phyloP scores from a whole-genome alignment of 2,329 filamentous ascomycete genomes.

The Mycosphaerella sp. region DNA sequence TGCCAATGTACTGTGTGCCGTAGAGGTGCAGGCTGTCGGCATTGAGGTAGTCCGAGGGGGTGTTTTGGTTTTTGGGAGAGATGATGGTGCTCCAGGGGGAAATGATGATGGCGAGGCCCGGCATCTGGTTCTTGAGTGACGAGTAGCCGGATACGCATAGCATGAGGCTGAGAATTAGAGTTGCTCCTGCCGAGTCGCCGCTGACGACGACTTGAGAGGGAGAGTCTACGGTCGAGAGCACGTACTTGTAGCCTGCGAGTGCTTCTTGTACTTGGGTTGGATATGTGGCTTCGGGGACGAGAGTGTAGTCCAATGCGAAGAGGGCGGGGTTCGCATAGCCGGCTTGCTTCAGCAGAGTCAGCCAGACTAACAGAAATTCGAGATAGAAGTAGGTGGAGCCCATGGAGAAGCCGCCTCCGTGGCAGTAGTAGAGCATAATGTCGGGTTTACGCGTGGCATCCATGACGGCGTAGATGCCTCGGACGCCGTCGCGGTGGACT shows the following conservation, averaged over 20 bases:
- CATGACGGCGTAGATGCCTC: conserved; percentile 63
- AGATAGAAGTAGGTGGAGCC: conserved; percentile 78
- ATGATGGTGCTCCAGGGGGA: conserved; percentile 75
- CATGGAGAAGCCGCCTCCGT: conserved; percentile 80
- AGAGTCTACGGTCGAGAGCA: conserved; percentile 53
- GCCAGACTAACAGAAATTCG: conserved; percentile 71
- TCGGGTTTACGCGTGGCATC: conserved; percentile 59
- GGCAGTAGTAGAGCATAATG: conserved; percentile 73
- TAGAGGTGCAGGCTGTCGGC: conserved; percentile 60
- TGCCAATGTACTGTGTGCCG: conserved; percentile 61
- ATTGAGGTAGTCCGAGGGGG: conserved; percentile 68
- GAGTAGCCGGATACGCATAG: conserved; percentile 55
- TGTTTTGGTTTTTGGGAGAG: conserved; percentile 60
- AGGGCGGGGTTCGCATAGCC: conserved; percentile 71
- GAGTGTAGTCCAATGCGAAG: conserved; percentile 72
- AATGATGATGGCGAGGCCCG: conserved; percentile 63
- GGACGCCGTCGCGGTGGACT: conserved; percentile 39
- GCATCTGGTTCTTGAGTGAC: conserved; percentile 41
- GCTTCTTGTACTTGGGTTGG: conserved; percentile 68
- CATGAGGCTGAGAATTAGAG: conserved; percentile 65
- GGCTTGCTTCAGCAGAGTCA: conserved; percentile 55
- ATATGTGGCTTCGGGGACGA: conserved; percentile 67
- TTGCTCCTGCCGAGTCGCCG: conserved; percentile 75
- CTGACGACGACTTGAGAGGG: conserved; percentile 61
- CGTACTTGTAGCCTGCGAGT: conserved; percentile 63